Conservation (phyloP, 148 eudicot species). For the Rhododendron griersonianum region DNA sequence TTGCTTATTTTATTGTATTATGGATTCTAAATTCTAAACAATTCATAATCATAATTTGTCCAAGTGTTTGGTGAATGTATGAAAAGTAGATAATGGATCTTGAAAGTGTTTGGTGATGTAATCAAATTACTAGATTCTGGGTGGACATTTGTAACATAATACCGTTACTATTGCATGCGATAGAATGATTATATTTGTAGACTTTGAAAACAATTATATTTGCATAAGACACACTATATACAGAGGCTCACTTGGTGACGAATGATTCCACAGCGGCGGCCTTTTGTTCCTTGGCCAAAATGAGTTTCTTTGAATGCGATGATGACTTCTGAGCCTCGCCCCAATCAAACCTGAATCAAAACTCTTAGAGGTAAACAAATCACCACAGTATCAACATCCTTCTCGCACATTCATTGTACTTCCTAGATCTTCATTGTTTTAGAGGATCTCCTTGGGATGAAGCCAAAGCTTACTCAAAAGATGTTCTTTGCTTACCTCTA, state of each 20-base stretch:
- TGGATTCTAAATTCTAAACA: not conserved
- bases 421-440: not conserved
- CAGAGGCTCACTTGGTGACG: constrained; percentile 1
- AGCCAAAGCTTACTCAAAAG: not conserved
- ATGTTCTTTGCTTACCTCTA: not conserved
- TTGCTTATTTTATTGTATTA: not conserved
- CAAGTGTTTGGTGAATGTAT: not conserved
- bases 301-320: not conserved
- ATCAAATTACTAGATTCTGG: not conserved
- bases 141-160: not conserved
- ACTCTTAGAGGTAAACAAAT: not conserved
- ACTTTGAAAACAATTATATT: not conserved
- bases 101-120: not conserved
- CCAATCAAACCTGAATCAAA: not conserved
- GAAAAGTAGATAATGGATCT: not conserved
- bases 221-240: not conserved
- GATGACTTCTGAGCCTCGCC: not conserved
- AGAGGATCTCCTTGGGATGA: not conserved
- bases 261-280: constrained; percentile 7
- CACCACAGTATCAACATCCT: not conserved
- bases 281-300: not conserved
- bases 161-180: not conserved
- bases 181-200: not conserved
- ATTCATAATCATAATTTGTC: not conserved
- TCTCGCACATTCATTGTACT: not conserved